Conservation (phyloP, 2,329 filamentous ascomycete genomes). For the Microcyclosporella mali region DNA sequence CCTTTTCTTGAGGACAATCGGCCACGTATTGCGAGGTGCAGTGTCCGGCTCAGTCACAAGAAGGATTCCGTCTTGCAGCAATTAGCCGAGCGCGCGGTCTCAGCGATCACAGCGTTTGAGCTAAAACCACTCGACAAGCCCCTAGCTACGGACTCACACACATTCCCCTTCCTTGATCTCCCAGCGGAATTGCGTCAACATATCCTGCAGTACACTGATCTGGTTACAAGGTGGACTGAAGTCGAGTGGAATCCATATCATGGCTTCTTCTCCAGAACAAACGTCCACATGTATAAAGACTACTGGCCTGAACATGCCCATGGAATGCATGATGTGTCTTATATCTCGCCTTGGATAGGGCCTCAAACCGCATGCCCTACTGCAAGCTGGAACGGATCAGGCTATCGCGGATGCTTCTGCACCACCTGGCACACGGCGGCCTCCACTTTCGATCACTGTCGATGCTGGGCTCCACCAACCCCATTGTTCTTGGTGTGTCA, state of each 20-base stretch:
- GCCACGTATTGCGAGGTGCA: neutral
- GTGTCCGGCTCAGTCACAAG: neutral
- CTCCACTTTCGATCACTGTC: neutral
- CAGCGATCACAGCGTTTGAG: neutral
- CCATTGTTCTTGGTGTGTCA: neutral
- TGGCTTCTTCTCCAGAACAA: neutral
- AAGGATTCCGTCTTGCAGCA: neutral
- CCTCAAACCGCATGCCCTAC: neutral
- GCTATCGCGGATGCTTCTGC: neutral
- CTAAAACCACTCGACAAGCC: neutral
- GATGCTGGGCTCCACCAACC: neutral
- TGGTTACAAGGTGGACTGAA: neutral
- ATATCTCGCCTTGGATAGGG: neutral
- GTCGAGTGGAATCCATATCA: neutral
- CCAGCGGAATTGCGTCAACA: neutral
- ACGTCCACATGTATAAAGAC: neutral
- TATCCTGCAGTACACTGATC: neutral
- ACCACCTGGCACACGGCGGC: neutral
- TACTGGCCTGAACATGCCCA: neutral
- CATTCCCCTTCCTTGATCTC: conserved; percentile 1
- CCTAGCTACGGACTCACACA: neutral
- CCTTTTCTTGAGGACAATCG: neutral
- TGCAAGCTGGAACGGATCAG: neutral
- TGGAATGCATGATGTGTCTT: neutral
- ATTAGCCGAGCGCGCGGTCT: neutral